Percentiles rank a stretch among this genome's conserved stretches.
Evolutionary conservation across 2,329 filamentous ascomycete species (phyloP).

Genomic region (Fusarium nisikadoi): DNA sequence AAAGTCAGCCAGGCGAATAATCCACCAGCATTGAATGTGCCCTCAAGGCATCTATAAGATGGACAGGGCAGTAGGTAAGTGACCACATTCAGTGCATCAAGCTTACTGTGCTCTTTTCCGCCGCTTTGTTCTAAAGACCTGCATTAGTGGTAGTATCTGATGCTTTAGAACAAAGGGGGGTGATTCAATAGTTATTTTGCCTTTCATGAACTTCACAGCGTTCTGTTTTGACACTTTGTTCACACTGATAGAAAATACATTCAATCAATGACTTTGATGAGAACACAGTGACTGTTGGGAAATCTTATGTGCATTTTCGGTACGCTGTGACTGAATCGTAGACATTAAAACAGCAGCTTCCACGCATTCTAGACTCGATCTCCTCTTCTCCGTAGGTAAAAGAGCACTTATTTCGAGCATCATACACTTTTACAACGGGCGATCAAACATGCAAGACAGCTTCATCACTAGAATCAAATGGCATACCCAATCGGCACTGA

Average conservation of each 20-base stretch:
- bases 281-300: neutral
- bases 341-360: neutral
- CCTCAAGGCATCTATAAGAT: conserved; percentile 20
- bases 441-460: conserved; percentile 3
- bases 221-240: conserved; percentile 12
- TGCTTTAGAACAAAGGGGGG: neutral
- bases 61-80: no score
- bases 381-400: neutral
- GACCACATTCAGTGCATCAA: neutral
- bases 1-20: conserved; percentile 45
- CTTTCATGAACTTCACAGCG: neutral
- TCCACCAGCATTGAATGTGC: conserved; percentile 27
- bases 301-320: neutral
- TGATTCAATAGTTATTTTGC: neutral
- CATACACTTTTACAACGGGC: neutral
- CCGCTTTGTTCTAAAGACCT: neutral
- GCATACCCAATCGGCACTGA: neutral
- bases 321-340: neutral
- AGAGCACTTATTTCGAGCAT: neutral
- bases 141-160: no score
- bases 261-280: neutral
- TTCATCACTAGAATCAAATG: neutral
- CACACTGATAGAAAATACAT: neutral
- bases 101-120: neutral
- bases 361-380: neutral